Percentiles rank a stretch among this genome's conserved stretches.
phyloP scores from a whole-genome alignment of 495 filamentous ascomycete species.

The Oleoguttula mirabilis region DNA sequence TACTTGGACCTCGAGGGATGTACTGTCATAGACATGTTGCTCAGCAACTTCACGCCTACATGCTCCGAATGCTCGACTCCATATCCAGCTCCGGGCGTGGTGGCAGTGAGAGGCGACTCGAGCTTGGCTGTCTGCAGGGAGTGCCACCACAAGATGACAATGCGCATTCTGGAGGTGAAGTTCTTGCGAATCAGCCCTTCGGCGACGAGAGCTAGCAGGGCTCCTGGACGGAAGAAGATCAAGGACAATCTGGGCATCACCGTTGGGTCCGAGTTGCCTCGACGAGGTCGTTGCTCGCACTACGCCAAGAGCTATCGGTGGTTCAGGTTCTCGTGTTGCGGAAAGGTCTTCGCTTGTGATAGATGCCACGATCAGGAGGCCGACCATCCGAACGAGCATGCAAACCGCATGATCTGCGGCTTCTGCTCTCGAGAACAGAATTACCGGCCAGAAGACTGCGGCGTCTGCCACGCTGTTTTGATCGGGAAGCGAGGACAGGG shows the following conservation, averaged over 20 bases:
- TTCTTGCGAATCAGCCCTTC: constrained; percentile 60
- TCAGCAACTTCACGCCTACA: constrained; percentile 72
- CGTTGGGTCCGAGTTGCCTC: constrained; percentile 66
- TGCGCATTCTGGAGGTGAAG: constrained; percentile 68
- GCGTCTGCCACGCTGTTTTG: constrained; percentile 59
- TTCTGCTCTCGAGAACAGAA: constrained; percentile 70
- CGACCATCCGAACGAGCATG: constrained; percentile 71
- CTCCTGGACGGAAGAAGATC: constrained; percentile 45
- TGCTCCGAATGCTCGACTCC: constrained; percentile 68
- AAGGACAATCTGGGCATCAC: constrained; percentile 67
- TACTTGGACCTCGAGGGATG: constrained; percentile 76
- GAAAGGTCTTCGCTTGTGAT: constrained; percentile 68
- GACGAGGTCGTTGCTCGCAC: constrained; percentile 62
- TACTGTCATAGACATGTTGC: constrained; percentile 65
- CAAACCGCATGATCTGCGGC: constrained; percentile 86
- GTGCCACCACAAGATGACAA: constrained; percentile 69
- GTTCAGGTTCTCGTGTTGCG: constrained; percentile 64
- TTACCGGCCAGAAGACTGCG: constrained; percentile 68
- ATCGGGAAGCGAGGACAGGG: constrained; percentile 60
- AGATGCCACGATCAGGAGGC: constrained; percentile 65
- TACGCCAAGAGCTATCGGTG: constrained; percentile 67
- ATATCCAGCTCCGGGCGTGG: constrained; percentile 50
- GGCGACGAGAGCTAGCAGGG: constrained; percentile 32
- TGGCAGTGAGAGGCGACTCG: constrained; percentile 62
- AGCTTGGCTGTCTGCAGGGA: constrained; percentile 66